Conservation (phyloP, 2,329 filamentous ascomycete species). For the Talaromyces sp. region DNA sequence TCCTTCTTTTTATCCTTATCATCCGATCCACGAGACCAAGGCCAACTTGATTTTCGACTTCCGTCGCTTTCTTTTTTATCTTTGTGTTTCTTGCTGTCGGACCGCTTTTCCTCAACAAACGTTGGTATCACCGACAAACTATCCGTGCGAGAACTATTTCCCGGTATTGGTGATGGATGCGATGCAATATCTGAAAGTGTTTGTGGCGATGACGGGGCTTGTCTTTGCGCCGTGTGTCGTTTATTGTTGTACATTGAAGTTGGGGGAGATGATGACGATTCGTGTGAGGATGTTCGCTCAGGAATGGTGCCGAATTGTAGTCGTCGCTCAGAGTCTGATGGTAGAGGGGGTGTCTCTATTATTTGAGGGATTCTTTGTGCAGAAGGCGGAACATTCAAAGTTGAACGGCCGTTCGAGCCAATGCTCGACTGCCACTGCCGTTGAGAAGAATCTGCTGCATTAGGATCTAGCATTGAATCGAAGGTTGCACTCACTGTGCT, state of each 20-base stretch:
- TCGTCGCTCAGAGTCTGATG: conserved; percentile 1
- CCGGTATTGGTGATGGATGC: conserved; percentile 63
- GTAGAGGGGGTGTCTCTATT: conserved; percentile 57
- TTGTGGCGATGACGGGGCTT: conserved; percentile 39
- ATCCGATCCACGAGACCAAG: conserved; percentile 70
- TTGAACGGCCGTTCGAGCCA: conserved; percentile 53
- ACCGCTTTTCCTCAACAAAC: conserved; percentile 65
- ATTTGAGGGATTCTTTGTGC: conserved; percentile 50
- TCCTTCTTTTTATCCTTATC: conserved; percentile 59
- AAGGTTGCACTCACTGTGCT: conserved; percentile 23
- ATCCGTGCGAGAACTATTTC: conserved; percentile 67
- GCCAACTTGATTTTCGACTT: conserved; percentile 69
- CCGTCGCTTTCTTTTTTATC: conserved; percentile 69
- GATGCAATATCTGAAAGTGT: conserved; percentile 62
- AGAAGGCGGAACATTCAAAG: conserved; percentile 47
- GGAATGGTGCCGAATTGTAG: conserved; percentile 38
- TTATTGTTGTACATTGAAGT: conserved; percentile 48
- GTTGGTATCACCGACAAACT: conserved; percentile 76
- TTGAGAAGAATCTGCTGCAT: conserved; percentile 32
- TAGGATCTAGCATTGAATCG: conserved; percentile 27
- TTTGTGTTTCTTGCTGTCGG: conserved; percentile 59
- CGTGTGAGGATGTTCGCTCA: conserved; percentile 49
- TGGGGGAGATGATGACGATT: conserved; percentile 31
- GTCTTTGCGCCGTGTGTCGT: conserved; percentile 28
- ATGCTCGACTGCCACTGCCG: conserved; percentile 53